Evolutionary conservation across 1,139 yeast genomes (phyloP), one percentile per base, ranked within the genome.

Genomic region (Nadsonia commutata): DNA sequence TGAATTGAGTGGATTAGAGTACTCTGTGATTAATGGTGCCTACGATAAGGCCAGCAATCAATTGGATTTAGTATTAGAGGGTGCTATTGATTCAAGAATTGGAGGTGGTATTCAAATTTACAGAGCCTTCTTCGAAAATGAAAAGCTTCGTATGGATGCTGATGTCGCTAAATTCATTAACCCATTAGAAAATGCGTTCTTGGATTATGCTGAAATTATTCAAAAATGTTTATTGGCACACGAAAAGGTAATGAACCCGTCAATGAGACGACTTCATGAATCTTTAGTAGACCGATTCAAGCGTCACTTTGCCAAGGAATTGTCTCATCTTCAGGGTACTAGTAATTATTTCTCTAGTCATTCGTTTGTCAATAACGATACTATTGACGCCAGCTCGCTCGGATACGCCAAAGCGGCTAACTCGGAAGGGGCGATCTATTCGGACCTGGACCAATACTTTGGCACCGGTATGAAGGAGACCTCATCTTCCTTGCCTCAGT

Each of bases 101-200:
- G 85, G 85, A 59, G 95, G 95, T 36, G 95, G 95, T 46, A 84
- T 85, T 50, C 84, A 85, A 3, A 85, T 82, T 55, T 85, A 82
- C 63, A 71, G 90, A 48, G 72, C 74, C 2, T 83, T 85, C 60
- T 74, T 82, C 54, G 65, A 62, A 36, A 72, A 70, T 46, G 59
- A 56, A 5, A 52, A 68, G 46, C 49, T 55, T 33, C 46, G 48
- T 37, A 66, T 66, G n/a, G 75, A 72, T 18, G 55, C 55, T 20
- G 48, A 46, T 36, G 48, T 52, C 27, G 45, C 51, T 21, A 66
- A 63, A 31, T 73, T 74, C 47, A 61, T 76, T 21, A 58, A 67
- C 39, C 65, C 74, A 40, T 68, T 84, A 55, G 71, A 66, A 48
- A 67, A 68, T 46, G 78, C 84, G 3, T 83, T 83, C 61, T 70